These are phyloP conservation scores for Pythium vanterpoolii DNA, from an alignment of 352 stramenopile genomes.

Conservation along the genomic window DNA sequence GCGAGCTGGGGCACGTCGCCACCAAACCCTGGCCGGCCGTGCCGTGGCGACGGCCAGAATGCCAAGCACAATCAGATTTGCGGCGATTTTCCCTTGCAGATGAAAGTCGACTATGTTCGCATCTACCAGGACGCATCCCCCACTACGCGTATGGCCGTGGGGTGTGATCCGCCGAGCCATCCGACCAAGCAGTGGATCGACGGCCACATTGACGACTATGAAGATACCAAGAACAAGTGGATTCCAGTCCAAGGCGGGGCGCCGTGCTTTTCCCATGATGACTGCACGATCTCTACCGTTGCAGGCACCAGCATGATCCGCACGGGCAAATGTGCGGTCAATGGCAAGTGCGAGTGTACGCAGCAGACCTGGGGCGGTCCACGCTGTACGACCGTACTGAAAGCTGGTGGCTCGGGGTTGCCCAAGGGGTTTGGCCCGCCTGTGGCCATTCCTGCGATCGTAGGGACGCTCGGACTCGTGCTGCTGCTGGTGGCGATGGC, in stretches of 20 bases:
- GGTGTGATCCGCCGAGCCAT: constrained; percentile 21
- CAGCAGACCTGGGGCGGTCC: not conserved
- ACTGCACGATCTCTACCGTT: constrained; percentile 3
- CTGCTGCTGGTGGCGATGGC: not conserved
- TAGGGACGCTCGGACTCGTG: not conserved
- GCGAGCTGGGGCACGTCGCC: constrained; percentile 37
- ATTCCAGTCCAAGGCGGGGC: constrained; percentile 8
- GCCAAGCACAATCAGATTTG: constrained; percentile 34
- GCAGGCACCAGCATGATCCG: not conserved
- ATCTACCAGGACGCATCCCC: constrained; percentile 23
- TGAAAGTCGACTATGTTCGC: constrained; percentile 39
- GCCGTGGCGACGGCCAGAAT: constrained; percentile 1
- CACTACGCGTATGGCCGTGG: constrained; percentile 14
- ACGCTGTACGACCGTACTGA: constrained; percentile 1
- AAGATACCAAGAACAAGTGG: constrained; percentile 16
- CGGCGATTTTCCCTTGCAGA: constrained; percentile 49
- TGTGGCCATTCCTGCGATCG: not conserved
- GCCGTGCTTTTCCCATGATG: constrained; percentile 11
- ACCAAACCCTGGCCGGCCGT: constrained; percentile 40
- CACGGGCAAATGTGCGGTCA: not conserved
- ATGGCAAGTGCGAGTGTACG: constrained; percentile 1
- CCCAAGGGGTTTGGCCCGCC: not conserved
- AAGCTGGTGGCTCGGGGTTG: not conserved
- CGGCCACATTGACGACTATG: constrained; percentile 15
- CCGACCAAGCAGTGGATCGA: constrained; percentile 25